Percentiles rank a stretch among this genome's conserved stretches.
phyloP scores from a whole-genome alignment of 306 rosid species.

The Betula pendula region DNA sequence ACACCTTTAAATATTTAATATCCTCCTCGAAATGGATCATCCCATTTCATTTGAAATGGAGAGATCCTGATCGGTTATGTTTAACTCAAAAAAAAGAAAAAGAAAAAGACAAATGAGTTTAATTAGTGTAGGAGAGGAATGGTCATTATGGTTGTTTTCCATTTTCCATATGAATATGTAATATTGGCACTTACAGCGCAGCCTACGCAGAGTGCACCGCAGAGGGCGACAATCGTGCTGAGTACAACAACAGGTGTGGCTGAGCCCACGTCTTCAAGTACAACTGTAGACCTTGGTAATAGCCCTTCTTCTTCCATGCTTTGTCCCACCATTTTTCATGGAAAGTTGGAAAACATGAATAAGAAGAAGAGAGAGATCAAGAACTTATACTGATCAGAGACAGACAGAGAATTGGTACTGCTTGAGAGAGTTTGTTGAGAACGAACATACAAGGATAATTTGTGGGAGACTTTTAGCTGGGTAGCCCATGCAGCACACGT shows the following conservation, averaged over 20 bases:
- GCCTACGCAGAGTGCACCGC: slow-evolving; percentile 74
- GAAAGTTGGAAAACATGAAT: neutral
- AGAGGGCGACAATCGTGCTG: slow-evolving; percentile 66
- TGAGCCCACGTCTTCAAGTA: slow-evolving; percentile 17
- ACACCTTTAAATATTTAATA: no score
- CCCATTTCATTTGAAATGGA: no score
- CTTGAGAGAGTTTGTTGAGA: neutral
- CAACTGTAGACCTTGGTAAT: slow-evolving; percentile 42
- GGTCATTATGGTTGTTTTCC: no score
- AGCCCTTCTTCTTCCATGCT: slow-evolving; percentile 23
- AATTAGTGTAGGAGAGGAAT: no score
- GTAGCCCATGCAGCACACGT: neutral
- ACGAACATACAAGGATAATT: neutral
- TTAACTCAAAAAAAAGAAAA: no score
- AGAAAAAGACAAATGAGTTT: no score
- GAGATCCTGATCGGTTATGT: no score
- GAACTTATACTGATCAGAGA: neutral
- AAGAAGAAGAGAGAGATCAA: neutral
- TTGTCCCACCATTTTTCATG: neutral
- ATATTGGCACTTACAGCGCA: slow-evolving; percentile 57
- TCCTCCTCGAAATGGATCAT: no score
- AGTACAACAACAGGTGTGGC: slow-evolving; percentile 40
- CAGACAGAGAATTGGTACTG: neutral
- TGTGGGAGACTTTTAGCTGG: neutral
- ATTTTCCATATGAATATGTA: no score